Conservation (phyloP, 2,329 filamentous ascomycete genomes). For the Alternaria postmessia region DNA sequence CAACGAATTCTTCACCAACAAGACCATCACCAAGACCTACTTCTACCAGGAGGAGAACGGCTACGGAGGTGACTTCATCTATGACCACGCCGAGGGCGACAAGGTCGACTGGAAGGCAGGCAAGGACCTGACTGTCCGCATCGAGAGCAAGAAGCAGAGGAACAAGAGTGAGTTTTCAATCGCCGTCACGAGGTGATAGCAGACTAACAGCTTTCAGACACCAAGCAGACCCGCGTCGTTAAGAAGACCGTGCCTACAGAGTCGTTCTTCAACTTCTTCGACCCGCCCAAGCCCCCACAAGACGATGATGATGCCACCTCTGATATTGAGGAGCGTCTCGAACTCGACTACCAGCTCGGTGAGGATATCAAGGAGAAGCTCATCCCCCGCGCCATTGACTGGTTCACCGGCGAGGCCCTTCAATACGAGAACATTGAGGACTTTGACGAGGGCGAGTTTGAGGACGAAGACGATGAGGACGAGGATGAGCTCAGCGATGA, state of each 20-base stretch:
- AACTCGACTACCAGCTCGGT: constrained; percentile 97
- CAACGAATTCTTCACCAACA: constrained; percentile 98
- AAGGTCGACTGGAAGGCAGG: constrained; percentile 96
- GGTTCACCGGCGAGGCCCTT: constrained; percentile 98
- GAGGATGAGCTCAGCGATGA: constrained; percentile 86
- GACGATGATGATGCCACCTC: constrained; percentile 79
- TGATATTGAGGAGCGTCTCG: constrained; percentile 96
- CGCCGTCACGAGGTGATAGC: background rate
- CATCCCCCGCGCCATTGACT: constrained; percentile 97
- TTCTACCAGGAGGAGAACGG: constrained; percentile 99
- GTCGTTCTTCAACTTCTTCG: constrained; percentile 98
- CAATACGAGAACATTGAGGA: constrained; percentile 95
- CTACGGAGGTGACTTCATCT: constrained; percentile 99
- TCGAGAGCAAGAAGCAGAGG: constrained; percentile 99
- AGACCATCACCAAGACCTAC: constrained; percentile 96
- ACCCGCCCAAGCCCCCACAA: constrained; percentile 84
- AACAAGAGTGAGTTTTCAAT: constrained; percentile 84
- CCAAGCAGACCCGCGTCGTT: constrained; percentile 97
- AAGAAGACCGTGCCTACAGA: constrained; percentile 99
- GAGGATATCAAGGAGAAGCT: constrained; percentile 99
- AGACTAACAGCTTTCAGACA: constrained; percentile 68
- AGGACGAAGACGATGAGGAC: constrained; percentile 92
- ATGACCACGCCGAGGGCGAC: constrained; percentile 97
- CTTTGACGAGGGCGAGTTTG: constrained; percentile 80
- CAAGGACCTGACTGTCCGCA: constrained; percentile 90